Evolutionary conservation across 2,329 filamentous ascomycete species (phyloP).

Genomic region (Chaetomiaceae sp.): DNA sequence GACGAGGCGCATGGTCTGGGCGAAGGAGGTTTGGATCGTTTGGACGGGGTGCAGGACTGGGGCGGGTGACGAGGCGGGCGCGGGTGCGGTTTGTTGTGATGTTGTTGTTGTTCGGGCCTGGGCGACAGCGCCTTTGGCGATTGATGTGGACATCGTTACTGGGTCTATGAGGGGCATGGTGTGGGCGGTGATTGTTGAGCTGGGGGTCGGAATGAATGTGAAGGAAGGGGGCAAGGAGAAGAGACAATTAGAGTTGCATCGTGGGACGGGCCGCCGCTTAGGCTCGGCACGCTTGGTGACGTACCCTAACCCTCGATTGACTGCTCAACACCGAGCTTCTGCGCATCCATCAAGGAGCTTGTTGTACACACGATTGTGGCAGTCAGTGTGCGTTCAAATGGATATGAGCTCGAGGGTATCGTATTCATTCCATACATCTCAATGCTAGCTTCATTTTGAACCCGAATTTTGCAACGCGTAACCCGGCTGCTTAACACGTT

Average conservation of each 20-base stretch:
- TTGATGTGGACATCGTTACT: slow-evolving; percentile 28
- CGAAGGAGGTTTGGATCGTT: slow-evolving; percentile 20
- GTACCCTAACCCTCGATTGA: slow-evolving; percentile 13
- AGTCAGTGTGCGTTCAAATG: too few relatives aligned
- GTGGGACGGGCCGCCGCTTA: slow-evolving; percentile 1
- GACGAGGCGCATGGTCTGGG: slow-evolving; percentile 27
- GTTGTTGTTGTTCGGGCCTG: slow-evolving; percentile 1
- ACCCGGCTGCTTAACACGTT: neutral
- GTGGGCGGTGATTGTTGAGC: neutral
- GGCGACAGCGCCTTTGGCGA: slow-evolving; percentile 17
- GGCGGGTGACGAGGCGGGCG: neutral
- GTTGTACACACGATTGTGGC: too few relatives aligned
- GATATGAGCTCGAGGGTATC: too few relatives aligned
- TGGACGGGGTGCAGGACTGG: slow-evolving; percentile 22
- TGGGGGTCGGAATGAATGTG: too few relatives aligned
- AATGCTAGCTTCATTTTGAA: too few relatives aligned
- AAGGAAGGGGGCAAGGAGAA: neutral
- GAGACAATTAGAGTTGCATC: slow-evolving; percentile 4
- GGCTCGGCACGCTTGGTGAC: neutral
- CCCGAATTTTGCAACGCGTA: too few relatives aligned
- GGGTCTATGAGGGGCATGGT: slow-evolving; percentile 30
- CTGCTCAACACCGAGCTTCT: too few relatives aligned
- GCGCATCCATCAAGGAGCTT: too few relatives aligned
- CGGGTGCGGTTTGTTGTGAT: slow-evolving; percentile 5
- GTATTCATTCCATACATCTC: too few relatives aligned